Percentiles rank a stretch among this genome's conserved stretches.
phyloP scores from a whole-genome alignment of 2,329 filamentous ascomycete genomes.

The Podosphaera fusca region DNA sequence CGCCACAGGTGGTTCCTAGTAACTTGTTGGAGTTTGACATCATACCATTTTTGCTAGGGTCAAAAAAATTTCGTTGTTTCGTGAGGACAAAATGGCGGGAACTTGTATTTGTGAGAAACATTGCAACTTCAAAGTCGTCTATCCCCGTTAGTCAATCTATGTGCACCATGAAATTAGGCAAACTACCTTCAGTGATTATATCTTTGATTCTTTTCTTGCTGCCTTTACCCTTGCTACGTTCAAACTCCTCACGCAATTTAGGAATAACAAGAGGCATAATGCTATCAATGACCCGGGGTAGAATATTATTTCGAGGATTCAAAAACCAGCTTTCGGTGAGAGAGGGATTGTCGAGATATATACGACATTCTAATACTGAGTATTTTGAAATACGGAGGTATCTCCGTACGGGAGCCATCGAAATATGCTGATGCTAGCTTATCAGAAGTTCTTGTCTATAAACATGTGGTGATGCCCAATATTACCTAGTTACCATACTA shows the following conservation, averaged over 20 bases:
- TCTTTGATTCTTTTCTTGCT: constrained; percentile 62
- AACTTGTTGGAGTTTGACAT: constrained; percentile 38
- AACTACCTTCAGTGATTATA: constrained; percentile 51
- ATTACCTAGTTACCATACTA: no score
- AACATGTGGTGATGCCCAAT: no score
- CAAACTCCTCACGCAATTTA: constrained; percentile 73
- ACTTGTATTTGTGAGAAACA: constrained; percentile 73
- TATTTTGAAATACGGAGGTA: constrained; percentile 83
- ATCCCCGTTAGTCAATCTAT: constrained; percentile 5
- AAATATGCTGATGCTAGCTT: no score
- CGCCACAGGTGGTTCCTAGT: constrained; percentile 22
- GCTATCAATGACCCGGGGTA: constrained; percentile 64
- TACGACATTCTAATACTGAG: constrained; percentile 87
- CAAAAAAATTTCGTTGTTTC: constrained; percentile 59
- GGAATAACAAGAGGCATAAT: constrained; percentile 72
- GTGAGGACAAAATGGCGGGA: constrained; percentile 69
- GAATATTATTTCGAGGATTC: constrained; percentile 48
- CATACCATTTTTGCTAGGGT: constrained; percentile 23
- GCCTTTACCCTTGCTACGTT: constrained; percentile 31
- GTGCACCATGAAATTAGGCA: not conserved
- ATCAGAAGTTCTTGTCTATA: no score
- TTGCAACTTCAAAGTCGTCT: constrained; percentile 91
- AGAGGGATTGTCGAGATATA: constrained; percentile 81
- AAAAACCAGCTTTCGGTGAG: constrained; percentile 69
- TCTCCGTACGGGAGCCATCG: constrained; percentile 69